Conservation (phyloP, 2,329 filamentous ascomycete genomes). For the Botrytis tulipae region DNA sequence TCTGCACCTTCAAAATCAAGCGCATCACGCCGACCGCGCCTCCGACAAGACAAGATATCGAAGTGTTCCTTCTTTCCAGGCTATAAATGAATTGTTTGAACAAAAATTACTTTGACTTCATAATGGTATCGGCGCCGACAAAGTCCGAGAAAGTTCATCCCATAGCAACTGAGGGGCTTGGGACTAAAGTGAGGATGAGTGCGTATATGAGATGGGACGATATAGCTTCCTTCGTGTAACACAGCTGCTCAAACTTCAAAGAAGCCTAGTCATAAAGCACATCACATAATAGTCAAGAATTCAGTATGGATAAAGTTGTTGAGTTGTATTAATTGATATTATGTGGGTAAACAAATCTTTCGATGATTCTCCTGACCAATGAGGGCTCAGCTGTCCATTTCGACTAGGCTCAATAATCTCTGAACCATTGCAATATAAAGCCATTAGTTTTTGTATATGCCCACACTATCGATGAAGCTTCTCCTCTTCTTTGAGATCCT, state of each 20-base stretch:
- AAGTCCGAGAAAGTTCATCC: neutral
- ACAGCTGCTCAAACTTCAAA: neutral
- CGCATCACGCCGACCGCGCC: neutral
- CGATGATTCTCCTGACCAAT: neutral
- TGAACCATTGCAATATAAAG: neutral
- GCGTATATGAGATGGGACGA: neutral
- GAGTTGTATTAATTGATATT: neutral
- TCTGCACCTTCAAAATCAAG: neutral
- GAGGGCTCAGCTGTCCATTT: neutral
- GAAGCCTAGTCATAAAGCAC: neutral
- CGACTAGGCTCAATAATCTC: neutral
- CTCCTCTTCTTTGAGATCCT: neutral
- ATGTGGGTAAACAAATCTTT: neutral
- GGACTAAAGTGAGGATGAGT: neutral
- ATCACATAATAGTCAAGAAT: neutral
- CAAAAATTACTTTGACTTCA: fast-evolving
- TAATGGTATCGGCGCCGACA: neutral
- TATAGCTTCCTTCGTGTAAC: neutral
- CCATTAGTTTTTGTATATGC: neutral
- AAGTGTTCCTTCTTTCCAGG: neutral
- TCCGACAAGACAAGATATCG: neutral
- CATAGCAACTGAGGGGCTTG: neutral
- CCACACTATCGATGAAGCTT: neutral
- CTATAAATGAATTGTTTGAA: no score
- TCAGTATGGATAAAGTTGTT: neutral